Base-by-base conservation (phyloP, 371 early-diverging fungal genomes). In the Mucor ambiguus region DNA sequence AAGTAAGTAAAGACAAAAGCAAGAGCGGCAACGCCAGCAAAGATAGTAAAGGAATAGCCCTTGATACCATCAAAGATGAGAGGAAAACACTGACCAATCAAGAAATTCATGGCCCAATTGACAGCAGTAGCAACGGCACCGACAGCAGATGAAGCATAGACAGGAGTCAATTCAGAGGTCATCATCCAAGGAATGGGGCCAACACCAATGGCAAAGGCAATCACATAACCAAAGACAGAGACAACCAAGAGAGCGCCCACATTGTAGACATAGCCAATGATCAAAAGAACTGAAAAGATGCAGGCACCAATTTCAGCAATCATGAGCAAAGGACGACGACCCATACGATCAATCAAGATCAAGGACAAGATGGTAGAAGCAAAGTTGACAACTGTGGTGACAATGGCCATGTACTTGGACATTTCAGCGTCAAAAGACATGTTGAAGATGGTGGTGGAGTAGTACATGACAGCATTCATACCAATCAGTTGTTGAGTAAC, bases 161-260 rank as follows among this genome's bases (percentile, higher is more conserved):
- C 84, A 16, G 91, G 89, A 57, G 89, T 78, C 64, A 93, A 71
- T 65, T 92, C 92, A 2, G 89, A 83, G 6, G 85, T 85, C 22
- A 91, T 69, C 60, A 92, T 69, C 91, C 93, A 94, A 12, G 93
- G 91, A 58, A 93, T 90, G 0, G 90, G 89, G 18, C 94, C 92
- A 14, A 95, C 71, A 4, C 94, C 98, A 37, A 95, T 71, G 29
- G 92, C 91, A 78, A 92, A 96, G 46, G 83, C 81, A 11, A 88
- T 86, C 9, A 92, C 87, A 78, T 92, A 95, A 30, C 89, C 58
- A 69, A 91, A 85, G 43, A 93, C 80, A 58, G 88, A 80, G 0
- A 85, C 82, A 12, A 86, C 86, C 8, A 92, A 82, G 29, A 91
- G 67, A 11, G 76, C 65, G 7, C 78, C 76, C n/a, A 83, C 55